Conservation (phyloP, 345 rosid species). For the Linum lewisii region DNA sequence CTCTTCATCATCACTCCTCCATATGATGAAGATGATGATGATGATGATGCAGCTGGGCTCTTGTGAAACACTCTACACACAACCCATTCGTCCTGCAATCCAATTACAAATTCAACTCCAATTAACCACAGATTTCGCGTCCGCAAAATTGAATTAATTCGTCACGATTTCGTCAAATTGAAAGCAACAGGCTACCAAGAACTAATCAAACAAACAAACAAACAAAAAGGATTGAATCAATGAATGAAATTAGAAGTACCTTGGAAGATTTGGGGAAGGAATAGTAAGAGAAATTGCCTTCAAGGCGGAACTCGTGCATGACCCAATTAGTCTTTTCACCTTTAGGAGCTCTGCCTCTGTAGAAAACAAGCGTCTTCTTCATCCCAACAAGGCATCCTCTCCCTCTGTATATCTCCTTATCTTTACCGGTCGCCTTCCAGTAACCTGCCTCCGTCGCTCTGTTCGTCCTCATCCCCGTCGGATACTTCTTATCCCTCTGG, state of each 20-base stretch:
- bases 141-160: conserved; percentile 19
- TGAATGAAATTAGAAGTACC: conserved; percentile 29
- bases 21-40: neutral
- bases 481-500: conserved; percentile 82
- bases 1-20: conserved; percentile 32
- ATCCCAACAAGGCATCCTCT: conserved; percentile 71
- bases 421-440: conserved; percentile 98
- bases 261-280: conserved; percentile 55
- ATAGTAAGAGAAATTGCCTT: conserved; percentile 68
- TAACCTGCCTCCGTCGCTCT: conserved; percentile 87
- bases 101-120: neutral
- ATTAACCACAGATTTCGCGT: conserved; percentile 19
- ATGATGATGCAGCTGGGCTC: conserved; percentile 14
- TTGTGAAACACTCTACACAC: conserved; percentile 93
- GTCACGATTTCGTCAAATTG: conserved; percentile 5
- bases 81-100: conserved; percentile 85
- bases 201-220: no score
- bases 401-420: conserved; percentile 71
- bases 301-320: conserved; percentile 90
- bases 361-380: conserved; percentile 99
- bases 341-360: conserved; percentile 90
- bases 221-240: neutral
- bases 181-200: conserved; percentile 30
- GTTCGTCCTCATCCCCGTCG: conserved; percentile 96
- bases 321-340: conserved; percentile 97